Percentiles rank a stretch among this genome's conserved stretches.
Evolutionary conservation across 164 flowering plant genomes (phyloP).

Genomic region (Vitis vinifera): DNA sequence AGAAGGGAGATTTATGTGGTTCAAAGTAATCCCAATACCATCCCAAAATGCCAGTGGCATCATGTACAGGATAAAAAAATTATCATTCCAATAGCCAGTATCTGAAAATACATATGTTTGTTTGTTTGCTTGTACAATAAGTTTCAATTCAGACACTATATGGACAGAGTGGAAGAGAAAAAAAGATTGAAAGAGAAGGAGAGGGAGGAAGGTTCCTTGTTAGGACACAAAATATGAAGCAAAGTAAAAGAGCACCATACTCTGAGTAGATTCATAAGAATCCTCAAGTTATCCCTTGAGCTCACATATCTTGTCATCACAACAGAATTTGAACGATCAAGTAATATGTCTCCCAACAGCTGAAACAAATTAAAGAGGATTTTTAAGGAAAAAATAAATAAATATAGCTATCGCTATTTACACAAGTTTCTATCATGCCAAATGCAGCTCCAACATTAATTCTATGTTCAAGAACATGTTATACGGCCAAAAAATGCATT

Average conservation of each 20-base stretch:
- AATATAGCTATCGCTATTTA: background rate
- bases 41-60: too few species aligned
- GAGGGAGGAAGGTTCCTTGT: background rate
- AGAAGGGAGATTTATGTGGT: too few species aligned
- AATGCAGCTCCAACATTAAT: too few species aligned
- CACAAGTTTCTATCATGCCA: too few species aligned
- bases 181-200: background rate
- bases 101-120: too few species aligned
- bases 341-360: slow-evolving; percentile 88
- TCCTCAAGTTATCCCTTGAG: slow-evolving; percentile 86
- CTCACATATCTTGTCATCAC: slow-evolving; percentile 88
- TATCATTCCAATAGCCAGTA: too few species aligned
- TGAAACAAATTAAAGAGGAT: slow-evolving; percentile 28
- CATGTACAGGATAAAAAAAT: too few species aligned
- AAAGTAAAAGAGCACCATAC: slow-evolving; percentile 35
- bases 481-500: too few species aligned
- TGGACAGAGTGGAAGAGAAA: background rate
- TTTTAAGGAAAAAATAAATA: background rate
- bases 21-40: too few species aligned
- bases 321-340: slow-evolving; percentile 87
- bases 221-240: background rate
- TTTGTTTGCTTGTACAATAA: too few species aligned
- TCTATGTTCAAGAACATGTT: too few species aligned
- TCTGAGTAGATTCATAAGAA: slow-evolving; percentile 94
- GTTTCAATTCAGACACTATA: too few species aligned